Base-by-base conservation (phyloP, 1,284 basidiomycete species). In the Fistulina hepatica region DNA sequence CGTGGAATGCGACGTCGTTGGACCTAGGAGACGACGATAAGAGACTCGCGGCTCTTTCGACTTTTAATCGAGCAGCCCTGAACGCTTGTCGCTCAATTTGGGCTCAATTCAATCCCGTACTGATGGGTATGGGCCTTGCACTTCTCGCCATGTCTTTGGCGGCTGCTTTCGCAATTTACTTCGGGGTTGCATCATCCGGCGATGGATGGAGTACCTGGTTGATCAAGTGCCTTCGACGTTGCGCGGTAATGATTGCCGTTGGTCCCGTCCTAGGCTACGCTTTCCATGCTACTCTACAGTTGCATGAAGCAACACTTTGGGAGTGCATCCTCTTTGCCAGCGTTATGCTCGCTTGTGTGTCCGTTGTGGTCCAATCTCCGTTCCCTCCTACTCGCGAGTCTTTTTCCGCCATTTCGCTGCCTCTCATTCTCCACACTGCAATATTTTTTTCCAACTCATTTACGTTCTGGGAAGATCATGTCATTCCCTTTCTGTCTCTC, bases 381-480 rank as follows among this genome's bases (percentile, higher is more conserved):
- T 20, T 28, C 5, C n/a, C n/a, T n/a, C n/a, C n/a, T n/a, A n/a
- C n/a, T n/a, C n/a, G n/a, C n/a, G n/a, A n/a, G n/a, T n/a, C n/a
- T n/a, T n/a, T n/a, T n/a, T 46, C 65, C 39, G 34, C 45, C 34
- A 38, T 63, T 15, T 50, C 58, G 5, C 48, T 44, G n/a, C 54
- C 56, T 39, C 69, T 60, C 1, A 31, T 62, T 15, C 48, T 81
- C 19, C 55, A 71, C 27, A 69, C 85, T 34, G 44, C 77, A 41
- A 59, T 90, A 5, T 90, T 91, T 57, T 70, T 82, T 9, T 92
- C 89, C 17, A 98, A 97, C 63, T 95, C 91, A 0, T 95, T 89
- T 63, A 86, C 86, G 21, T 76, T 98, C 55, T 97, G 91, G 85
- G 95, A 98, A 69, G 93, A 97, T 55, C 72, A 73, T 23, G 66